These are phyloP conservation scores for Canavalia ensiformis DNA, from an alignment of 306 rosid species.

Conservation along the genomic window DNA sequence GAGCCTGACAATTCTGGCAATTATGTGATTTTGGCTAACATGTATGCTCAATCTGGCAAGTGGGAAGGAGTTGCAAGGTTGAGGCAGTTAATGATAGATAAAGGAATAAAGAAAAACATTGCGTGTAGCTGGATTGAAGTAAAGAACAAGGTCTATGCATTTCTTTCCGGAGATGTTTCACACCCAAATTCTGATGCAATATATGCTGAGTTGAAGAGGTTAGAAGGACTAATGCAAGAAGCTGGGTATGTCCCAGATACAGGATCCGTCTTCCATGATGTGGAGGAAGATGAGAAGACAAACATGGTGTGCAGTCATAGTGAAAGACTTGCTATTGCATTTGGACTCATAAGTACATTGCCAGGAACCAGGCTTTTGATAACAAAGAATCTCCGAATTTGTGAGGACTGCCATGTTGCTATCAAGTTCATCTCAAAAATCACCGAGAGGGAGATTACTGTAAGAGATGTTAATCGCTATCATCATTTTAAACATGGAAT, in stretches of 20 bases:
- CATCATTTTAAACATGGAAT: slow-evolving; percentile 73
- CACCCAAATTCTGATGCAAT: slow-evolving; percentile 67
- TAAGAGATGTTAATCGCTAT: slow-evolving; percentile 84
- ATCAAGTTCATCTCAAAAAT: slow-evolving; percentile 77
- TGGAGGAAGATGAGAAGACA: slow-evolving; percentile 81
- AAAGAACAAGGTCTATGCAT: slow-evolving; percentile 69
- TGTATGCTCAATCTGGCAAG: slow-evolving; percentile 81
- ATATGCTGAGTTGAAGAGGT: slow-evolving; percentile 69
- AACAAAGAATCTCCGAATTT: slow-evolving; percentile 75
- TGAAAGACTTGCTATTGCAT: slow-evolving; percentile 86
- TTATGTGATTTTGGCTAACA: slow-evolving; percentile 82
- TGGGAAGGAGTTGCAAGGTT: slow-evolving; percentile 82
- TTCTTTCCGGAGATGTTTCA: slow-evolving; percentile 75
- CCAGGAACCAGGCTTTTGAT: slow-evolving; percentile 73
- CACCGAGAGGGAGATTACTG: slow-evolving; percentile 68
- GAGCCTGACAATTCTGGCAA: slow-evolving; percentile 77
- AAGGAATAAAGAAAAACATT: slow-evolving; percentile 72
- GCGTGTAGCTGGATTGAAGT: slow-evolving; percentile 89
- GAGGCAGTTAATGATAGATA: slow-evolving; percentile 68
- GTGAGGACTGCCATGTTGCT: slow-evolving; percentile 86
- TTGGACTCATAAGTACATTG: slow-evolving; percentile 76
- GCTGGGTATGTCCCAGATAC: slow-evolving; percentile 77
- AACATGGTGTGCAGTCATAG: slow-evolving; percentile 75
- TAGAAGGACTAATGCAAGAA: slow-evolving; percentile 75
- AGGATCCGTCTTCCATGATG: slow-evolving; percentile 81